Evolutionary conservation across 1,139 yeast species (phyloP).

Genomic region (Blastobotrys elegans): DNA sequence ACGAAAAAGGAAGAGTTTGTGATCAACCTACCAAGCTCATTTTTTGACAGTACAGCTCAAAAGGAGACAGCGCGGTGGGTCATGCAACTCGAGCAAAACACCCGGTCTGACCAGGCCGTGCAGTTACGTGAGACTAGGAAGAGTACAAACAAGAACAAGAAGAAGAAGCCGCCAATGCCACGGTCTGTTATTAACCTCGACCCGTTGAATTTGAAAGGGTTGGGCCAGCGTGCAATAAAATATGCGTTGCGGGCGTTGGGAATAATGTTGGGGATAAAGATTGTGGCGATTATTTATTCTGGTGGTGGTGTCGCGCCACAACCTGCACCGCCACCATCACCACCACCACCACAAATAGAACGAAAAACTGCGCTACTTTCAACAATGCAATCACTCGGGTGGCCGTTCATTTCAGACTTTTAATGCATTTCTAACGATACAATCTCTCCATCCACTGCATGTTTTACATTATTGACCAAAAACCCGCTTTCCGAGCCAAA

Average conservation of each 20-base stretch:
- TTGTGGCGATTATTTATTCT: conserved; percentile 14
- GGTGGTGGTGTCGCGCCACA: not conserved
- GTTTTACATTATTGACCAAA: conserved; percentile 30
- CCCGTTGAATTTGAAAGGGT: conserved; percentile 23
- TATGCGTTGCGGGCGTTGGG: conserved; percentile 22
- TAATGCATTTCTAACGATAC: not conserved
- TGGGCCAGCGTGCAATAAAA: conserved; percentile 15
- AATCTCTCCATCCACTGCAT: conserved; percentile 31
- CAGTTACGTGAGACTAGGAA: conserved; percentile 9
- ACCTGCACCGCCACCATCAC: not conserved
- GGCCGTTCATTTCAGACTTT: conserved; percentile 3
- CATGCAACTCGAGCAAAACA: conserved; percentile 25
- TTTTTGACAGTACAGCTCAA: conserved; percentile 21
- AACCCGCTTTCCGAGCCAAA: conserved; percentile 34
- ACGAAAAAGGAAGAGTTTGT: conserved; percentile 9
- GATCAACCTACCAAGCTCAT: conserved; percentile 14
- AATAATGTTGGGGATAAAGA: conserved; percentile 20
- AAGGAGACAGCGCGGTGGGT: conserved; percentile 28
- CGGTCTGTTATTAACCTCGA: conserved; percentile 26
- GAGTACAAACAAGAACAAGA: not conserved
- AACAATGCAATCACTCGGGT: conserved; percentile 1
- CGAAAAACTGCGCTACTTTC: not conserved
- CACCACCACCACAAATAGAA: not conserved
- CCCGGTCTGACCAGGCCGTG: conserved; percentile 23
- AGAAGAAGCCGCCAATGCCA: conserved; percentile 15